phyloP scores from a whole-genome alignment of 192 early-diverging fungal genomes.

The Gaertneriomyces sp. region DNA sequence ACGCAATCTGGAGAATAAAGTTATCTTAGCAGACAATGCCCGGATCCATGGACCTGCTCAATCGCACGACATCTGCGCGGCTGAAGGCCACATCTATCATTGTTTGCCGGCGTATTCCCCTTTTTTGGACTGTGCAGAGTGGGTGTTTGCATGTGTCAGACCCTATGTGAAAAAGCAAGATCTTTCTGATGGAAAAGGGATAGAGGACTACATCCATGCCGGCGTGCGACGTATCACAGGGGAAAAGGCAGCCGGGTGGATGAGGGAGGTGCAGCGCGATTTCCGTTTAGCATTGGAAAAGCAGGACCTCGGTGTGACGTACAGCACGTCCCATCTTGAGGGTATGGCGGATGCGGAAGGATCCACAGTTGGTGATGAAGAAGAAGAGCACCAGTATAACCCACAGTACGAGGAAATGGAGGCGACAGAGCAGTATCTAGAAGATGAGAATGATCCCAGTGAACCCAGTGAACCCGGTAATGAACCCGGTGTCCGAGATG shows the following conservation, averaged over 20 bases:
- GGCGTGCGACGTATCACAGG: background rate
- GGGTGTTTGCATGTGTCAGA: slow-evolving; percentile 9
- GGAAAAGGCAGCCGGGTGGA: background rate
- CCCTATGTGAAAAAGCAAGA: slow-evolving; percentile 10
- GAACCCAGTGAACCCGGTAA: too few relatives aligned
- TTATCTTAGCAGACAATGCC: background rate
- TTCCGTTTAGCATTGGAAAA: background rate
- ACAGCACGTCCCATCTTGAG: too few relatives aligned
- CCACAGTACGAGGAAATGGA: too few relatives aligned
- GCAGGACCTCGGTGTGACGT: too few relatives aligned
- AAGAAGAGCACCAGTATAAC: too few relatives aligned
- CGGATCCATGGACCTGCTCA: background rate
- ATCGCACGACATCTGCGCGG: background rate
- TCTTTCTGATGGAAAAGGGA: too few relatives aligned
- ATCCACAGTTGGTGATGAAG: too few relatives aligned
- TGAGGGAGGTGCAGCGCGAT: background rate
- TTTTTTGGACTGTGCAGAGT: slow-evolving; percentile 5
- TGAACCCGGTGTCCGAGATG: too few relatives aligned
- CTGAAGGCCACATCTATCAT: background rate
- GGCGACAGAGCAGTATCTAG: too few relatives aligned
- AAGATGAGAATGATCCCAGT: too few relatives aligned
- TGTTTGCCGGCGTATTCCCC: too few relatives aligned
- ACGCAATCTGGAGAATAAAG: background rate
- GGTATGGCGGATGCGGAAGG: too few relatives aligned
- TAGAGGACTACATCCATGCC: background rate